Percentiles rank a stretch among this genome's conserved stretches.
Conservation (phyloP, 306 rosid species). For the Gillenia trifoliata region DNA sequence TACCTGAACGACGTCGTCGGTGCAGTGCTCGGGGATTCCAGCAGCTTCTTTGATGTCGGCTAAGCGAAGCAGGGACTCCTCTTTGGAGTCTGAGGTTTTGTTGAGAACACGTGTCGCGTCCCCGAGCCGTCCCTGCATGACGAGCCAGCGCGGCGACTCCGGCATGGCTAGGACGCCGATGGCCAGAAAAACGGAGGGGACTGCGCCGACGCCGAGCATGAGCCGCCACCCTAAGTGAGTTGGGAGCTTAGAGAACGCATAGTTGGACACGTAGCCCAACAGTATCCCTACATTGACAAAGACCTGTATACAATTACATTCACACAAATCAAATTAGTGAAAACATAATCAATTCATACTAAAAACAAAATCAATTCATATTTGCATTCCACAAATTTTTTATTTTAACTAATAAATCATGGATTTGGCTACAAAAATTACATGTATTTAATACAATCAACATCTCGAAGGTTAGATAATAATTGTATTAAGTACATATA, state of each 20-base stretch:
- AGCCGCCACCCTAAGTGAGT: slow-evolving; percentile 44
- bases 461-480: no score
- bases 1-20: background rate
- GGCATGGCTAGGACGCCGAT: slow-evolving; percentile 53
- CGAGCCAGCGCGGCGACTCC: slow-evolving; percentile 69
- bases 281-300: slow-evolving; percentile 52
- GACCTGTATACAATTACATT: slow-evolving; percentile 24
- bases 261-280: slow-evolving; percentile 49
- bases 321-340: background rate
- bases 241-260: slow-evolving; percentile 44
- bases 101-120: slow-evolving; percentile 49
- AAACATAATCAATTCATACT: background rate
- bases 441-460: no score
- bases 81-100: slow-evolving; percentile 50
- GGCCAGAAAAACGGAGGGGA: slow-evolving; percentile 40
- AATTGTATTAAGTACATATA: no score
- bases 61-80: slow-evolving; percentile 41
- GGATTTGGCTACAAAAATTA: no score
- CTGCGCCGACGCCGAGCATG: slow-evolving; percentile 56
- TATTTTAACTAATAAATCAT: background rate
- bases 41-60: slow-evolving; percentile 58
- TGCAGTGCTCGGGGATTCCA: slow-evolving; percentile 9
- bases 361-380: background rate
- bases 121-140: slow-evolving; percentile 59
- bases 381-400: background rate